Evolutionary conservation across 495 filamentous ascomycete genomes (phyloP).

Genomic region (Apodospora peruviana): DNA sequence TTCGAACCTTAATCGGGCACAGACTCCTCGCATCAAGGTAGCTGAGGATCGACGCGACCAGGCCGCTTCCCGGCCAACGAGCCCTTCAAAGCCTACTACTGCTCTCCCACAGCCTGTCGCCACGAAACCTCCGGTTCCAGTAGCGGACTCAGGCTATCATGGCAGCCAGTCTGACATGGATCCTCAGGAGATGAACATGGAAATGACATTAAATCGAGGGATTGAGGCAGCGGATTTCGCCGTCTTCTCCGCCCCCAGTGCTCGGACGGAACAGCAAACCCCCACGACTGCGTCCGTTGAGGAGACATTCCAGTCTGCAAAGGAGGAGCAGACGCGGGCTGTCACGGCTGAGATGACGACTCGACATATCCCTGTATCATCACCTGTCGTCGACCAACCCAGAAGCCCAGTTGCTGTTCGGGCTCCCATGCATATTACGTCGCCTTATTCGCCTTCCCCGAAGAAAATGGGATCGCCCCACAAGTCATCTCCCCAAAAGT

Average conservation of each 20-base stretch:
- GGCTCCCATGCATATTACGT: slow-evolving; percentile 15
- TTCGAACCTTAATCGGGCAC: slow-evolving; percentile 23
- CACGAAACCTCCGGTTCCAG: slow-evolving; percentile 16
- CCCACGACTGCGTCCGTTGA: slow-evolving; percentile 14
- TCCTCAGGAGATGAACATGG: slow-evolving; percentile 17
- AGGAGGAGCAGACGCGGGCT: slow-evolving; percentile 46
- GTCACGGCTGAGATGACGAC: slow-evolving; percentile 6
- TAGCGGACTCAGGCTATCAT: slow-evolving; percentile 76
- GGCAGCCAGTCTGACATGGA: slow-evolving; percentile 52
- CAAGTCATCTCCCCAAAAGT: slow-evolving; percentile 15
- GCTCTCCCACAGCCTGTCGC: slow-evolving; percentile 13
- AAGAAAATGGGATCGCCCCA: slow-evolving; percentile 16
- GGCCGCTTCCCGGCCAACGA: slow-evolving; percentile 20
- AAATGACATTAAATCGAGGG: not conserved
- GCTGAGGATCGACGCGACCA: slow-evolving; percentile 23
- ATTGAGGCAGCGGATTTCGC: slow-evolving; percentile 14
- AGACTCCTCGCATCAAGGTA: slow-evolving; percentile 34
- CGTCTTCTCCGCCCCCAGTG: slow-evolving; percentile 3
- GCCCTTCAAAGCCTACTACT: slow-evolving; percentile 16
- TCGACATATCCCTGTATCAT: slow-evolving; percentile 5
- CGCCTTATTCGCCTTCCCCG: slow-evolving; percentile 20
- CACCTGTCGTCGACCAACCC: slow-evolving; percentile 6
- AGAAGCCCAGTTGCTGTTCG: slow-evolving; percentile 15
- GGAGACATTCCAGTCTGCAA: slow-evolving; percentile 58
- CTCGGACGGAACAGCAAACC: slow-evolving; percentile 13